These are phyloP conservation scores for Fusarium liriodendri DNA, from an alignment of 2,329 filamentous ascomycete species.

Conservation along the genomic window DNA sequence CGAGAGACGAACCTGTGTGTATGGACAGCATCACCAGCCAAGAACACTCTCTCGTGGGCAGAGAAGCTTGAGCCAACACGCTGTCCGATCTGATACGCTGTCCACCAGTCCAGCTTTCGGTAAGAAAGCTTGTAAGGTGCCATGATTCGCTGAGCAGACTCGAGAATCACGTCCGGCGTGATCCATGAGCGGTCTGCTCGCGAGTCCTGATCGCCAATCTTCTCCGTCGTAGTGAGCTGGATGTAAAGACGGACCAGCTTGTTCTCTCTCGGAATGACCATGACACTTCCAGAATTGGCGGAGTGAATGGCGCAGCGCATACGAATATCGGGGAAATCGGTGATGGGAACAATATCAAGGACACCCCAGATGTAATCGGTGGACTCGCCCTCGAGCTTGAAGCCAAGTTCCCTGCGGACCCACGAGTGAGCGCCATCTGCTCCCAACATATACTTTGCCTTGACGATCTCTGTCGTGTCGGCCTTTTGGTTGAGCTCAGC, in stretches of 20 bases:
- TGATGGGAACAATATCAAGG: slow-evolving; percentile 41
- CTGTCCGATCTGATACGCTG: slow-evolving; percentile 71
- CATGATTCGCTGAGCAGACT: slow-evolving; percentile 63
- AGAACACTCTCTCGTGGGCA: slow-evolving; percentile 69
- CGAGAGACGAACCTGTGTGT: slow-evolving; percentile 48
- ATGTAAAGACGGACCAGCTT: slow-evolving; percentile 42
- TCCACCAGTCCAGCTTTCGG: slow-evolving; percentile 38
- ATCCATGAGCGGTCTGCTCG: slow-evolving; percentile 4
- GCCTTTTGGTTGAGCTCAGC: slow-evolving; percentile 24
- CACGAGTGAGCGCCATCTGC: slow-evolving; percentile 43
- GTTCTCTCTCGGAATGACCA: slow-evolving; percentile 44
- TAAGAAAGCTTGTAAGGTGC: slow-evolving; percentile 62
- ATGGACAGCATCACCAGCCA: slow-evolving; percentile 72
- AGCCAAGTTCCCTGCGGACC: slow-evolving; percentile 39
- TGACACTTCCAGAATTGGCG: slow-evolving; percentile 32
- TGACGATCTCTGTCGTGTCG: slow-evolving; percentile 13
- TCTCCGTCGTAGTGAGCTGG: slow-evolving; percentile 14
- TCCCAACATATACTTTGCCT: slow-evolving; percentile 32
- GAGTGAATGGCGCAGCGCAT: slow-evolving; percentile 46
- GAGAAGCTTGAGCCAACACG: slow-evolving; percentile 55
- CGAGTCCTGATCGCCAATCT: slow-evolving; percentile 12
- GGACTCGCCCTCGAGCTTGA: slow-evolving; percentile 43
- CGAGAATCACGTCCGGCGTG: slow-evolving; percentile 57
- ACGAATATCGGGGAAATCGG: slow-evolving; percentile 44
- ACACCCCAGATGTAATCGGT: slow-evolving; percentile 46